Base-by-base conservation (phyloP, 2,329 filamentous ascomycete genomes). In the Emydomyces testavorans region DNA sequence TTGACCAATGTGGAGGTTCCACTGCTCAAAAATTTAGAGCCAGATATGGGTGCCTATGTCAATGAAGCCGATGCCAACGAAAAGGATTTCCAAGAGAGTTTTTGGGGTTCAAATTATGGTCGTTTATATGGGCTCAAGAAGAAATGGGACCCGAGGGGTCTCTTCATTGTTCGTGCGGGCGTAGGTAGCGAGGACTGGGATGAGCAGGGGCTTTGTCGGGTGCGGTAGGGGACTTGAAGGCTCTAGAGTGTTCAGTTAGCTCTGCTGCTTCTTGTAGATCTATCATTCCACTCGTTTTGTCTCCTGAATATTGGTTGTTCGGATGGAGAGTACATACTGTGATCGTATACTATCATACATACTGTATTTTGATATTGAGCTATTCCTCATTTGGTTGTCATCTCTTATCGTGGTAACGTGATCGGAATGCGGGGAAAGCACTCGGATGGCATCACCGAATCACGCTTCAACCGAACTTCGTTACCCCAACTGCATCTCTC, bases 101-200 rank as follows among this genome's bases (percentile, higher is more conserved):
- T 70, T 53, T 72, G 66, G 52, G 68, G 70, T 4, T 50, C 46
- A 3, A 71, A 69, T 50, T 71, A 71, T 42, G 52, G 51, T 1
- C 57, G 50, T 1, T 56, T 71, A 20, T 53, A 60, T 3, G 6
- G 51, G 6, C 57, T 72, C 23, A 71, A 72, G 61, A 52, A 57
- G 7, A 64, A 65, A 46, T 70, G 65, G 53, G 69, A 72, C 51
- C 68, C 68, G 4, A 35, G 60, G 0, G 58, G 58, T 2, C 46
- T 77, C 6, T 74, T 74, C 29, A 74, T 74, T 45, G 71, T 68
- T 8, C 56, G 56, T 4, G 69, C 65, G n/a, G 70, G 64, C 3
- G 74, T 78, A 52, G 46, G 50, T n/a, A 52, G 50, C 32, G 50
- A 51, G 24, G 4, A 31, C 29, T 52, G 50, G 46, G 50, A 52